Conservation (phyloP, 2,329 filamentous ascomycete species). For the Stachybotrys chartarum region DNA sequence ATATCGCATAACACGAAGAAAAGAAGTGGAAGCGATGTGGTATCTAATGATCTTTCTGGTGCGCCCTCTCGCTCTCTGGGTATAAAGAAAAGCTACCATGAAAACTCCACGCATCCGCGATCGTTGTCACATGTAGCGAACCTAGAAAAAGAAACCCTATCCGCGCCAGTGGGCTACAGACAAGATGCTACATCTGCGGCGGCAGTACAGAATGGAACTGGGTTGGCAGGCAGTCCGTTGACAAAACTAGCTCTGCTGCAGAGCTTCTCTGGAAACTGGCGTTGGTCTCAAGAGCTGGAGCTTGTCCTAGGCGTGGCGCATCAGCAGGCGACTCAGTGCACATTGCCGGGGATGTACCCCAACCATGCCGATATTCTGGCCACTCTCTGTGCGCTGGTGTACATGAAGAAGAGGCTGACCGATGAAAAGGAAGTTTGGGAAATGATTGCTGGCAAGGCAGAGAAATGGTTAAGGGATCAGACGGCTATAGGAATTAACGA, state of each 20-base stretch:
- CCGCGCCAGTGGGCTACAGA: no score
- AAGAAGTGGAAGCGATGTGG: no score
- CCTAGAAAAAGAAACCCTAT: no score
- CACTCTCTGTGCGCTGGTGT: conserved; percentile 21
- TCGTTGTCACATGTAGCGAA: no score
- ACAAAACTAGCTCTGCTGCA: conserved; percentile 45
- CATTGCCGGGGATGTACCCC: neutral
- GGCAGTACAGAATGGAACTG: neutral
- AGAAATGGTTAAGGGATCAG: conserved; percentile 34
- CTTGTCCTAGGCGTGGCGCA: conserved; percentile 13
- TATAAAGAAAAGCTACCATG: no score
- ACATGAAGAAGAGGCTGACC: conserved; percentile 35
- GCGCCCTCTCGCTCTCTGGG: no score
- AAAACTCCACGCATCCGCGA: no score
- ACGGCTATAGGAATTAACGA: conserved; percentile 6
- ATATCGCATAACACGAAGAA: no score
- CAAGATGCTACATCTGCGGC: no score
- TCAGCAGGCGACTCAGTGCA: neutral
- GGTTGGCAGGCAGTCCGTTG: neutral
- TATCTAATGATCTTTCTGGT: no score
- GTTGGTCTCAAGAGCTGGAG: conserved; percentile 19
- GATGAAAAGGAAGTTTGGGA: conserved; percentile 53
- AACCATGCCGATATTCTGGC: conserved; percentile 13
- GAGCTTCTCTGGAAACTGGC: conserved; percentile 25
- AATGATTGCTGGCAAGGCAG: conserved; percentile 55